phyloP scores from a whole-genome alignment of 176 grass and related monocot species.

The Triticum timopheevii region DNA sequence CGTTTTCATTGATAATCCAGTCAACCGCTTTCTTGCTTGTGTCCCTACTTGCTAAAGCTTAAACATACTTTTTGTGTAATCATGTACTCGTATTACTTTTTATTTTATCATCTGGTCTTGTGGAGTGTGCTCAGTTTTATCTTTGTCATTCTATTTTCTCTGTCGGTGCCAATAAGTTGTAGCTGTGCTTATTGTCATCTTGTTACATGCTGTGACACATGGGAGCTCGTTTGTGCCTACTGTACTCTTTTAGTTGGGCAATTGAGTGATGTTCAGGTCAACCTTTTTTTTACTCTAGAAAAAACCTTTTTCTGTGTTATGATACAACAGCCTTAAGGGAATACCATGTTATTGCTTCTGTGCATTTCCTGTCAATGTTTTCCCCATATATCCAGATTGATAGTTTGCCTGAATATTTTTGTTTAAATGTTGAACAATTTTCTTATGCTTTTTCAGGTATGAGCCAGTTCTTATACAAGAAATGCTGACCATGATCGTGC shows the following conservation, averaged over 20 bases:
- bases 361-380: background rate
- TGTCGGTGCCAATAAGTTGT: background rate
- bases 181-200: too few species aligned
- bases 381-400: constrained; percentile 5
- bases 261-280: background rate
- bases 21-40: constrained; percentile 21
- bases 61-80: background rate
- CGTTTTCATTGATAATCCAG: background rate
- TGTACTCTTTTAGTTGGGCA: background rate
- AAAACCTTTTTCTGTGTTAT: background rate
- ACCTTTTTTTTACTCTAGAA: background rate
- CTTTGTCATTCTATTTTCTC: background rate
- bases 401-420: constrained; percentile 19
- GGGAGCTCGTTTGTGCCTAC: background rate
- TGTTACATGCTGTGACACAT: background rate
- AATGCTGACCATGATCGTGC: constrained; percentile 86
- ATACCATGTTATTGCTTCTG: constrained; percentile 8
- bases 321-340: background rate
- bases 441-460: constrained; percentile 59
- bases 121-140: background rate
- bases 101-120: background rate
- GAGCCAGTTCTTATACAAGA: constrained; percentile 87
- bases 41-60: background rate
- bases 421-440: background rate
- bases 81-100: background rate